These are phyloP conservation scores for Stachybotrys elegans DNA, from an alignment of 2,329 filamentous ascomycete genomes.

Conservation along the genomic window DNA sequence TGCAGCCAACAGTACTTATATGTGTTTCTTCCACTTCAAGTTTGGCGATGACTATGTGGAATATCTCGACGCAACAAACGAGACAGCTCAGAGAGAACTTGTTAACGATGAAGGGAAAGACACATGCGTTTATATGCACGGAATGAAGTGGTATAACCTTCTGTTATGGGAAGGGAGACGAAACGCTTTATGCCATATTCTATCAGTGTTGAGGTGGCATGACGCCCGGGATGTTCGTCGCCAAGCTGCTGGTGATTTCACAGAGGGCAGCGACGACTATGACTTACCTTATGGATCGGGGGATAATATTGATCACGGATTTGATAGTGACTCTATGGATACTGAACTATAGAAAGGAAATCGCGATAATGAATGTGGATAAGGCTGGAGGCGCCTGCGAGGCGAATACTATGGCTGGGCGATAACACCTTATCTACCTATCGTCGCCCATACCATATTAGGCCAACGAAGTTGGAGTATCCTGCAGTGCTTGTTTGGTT, in stretches of 20 bases:
- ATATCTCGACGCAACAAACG: constrained; percentile 1
- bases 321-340: no score
- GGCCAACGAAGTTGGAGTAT: no score
- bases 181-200: constrained; percentile 2
- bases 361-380: no score
- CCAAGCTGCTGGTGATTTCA: neutral
- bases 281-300: neutral
- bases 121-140: constrained; percentile 2
- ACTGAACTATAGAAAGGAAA: no score
- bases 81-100: neutral
- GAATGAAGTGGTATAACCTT: constrained; percentile 4
- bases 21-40: constrained; percentile 3
- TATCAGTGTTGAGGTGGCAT: constrained; percentile 4
- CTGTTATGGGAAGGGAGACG: neutral
- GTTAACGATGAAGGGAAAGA: neutral
- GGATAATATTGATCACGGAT: no score
- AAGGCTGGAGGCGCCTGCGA: no score
- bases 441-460: no score
- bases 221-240: neutral
- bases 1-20: constrained; percentile 3
- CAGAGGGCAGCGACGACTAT: neutral
- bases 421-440: no score
- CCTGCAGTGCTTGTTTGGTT: no score
- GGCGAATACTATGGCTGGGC: no score
- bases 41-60: constrained; percentile 1